Evolutionary conservation across 2,329 filamentous ascomycete genomes (phyloP).

Genomic region (Microsporum ferrugineum): DNA sequence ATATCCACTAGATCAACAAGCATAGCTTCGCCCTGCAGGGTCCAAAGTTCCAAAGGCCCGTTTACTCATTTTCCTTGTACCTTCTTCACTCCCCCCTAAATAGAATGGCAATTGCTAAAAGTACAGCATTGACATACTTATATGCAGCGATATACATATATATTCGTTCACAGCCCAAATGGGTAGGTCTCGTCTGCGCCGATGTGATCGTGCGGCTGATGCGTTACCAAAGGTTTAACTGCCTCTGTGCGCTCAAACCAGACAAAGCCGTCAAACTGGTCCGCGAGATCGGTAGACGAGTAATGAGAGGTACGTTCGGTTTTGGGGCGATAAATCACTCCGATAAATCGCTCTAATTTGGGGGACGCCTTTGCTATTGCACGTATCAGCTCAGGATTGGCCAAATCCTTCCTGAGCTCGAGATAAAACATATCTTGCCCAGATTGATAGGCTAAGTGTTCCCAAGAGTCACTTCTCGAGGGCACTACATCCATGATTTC

Average conservation of each 20-base stretch:
- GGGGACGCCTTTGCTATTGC: slow-evolving; percentile 26
- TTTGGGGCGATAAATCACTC: slow-evolving; percentile 42
- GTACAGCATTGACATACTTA: neutral
- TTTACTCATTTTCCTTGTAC: neutral
- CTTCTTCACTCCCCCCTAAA: neutral
- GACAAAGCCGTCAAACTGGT: slow-evolving; percentile 41
- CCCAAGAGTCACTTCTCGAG: slow-evolving; percentile 39
- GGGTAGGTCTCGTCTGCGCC: slow-evolving; percentile 42
- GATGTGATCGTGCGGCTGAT: slow-evolving; percentile 35
- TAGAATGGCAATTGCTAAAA: neutral
- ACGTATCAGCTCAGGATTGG: slow-evolving; percentile 27
- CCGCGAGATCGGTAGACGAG: slow-evolving; percentile 34
- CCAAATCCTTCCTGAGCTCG: slow-evolving; percentile 33
- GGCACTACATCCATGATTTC: slow-evolving; percentile 39
- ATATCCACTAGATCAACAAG: neutral
- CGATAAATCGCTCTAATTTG: slow-evolving; percentile 42
- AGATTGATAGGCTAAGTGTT: slow-evolving; percentile 39
- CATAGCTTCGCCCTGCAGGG: neutral
- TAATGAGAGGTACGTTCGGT: slow-evolving; percentile 43
- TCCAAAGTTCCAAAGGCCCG: neutral
- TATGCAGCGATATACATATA: neutral
- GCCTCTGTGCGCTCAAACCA: slow-evolving; percentile 41
- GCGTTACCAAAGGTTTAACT: slow-evolving; percentile 36
- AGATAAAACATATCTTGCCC: slow-evolving; percentile 37
- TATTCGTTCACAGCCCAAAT: slow-evolving; percentile 34